These are phyloP conservation scores for Carex pumila DNA, from an alignment of 176 grass and related monocot genomes.

Conservation along the genomic window DNA sequence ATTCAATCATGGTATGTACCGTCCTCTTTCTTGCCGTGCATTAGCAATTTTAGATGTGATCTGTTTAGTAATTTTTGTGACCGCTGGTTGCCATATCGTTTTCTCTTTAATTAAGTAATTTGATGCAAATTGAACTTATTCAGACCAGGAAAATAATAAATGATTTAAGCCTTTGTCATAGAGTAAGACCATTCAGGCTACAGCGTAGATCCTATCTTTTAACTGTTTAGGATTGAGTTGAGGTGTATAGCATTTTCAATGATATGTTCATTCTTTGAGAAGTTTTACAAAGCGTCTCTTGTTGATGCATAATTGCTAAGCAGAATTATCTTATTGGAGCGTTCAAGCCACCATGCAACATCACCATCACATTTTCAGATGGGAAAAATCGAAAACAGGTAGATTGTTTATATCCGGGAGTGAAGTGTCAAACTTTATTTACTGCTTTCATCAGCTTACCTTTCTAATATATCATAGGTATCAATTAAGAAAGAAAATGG, in stretches of 20 bases:
- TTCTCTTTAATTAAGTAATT: neutral
- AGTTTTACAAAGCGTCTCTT: conserved; percentile 2
- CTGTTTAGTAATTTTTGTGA: neutral
- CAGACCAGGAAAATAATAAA: neutral
- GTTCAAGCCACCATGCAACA: conserved; percentile 73
- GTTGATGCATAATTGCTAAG: neutral
- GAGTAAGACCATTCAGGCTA: neutral
- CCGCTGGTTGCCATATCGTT: neutral
- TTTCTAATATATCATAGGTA: conserved; percentile 30
- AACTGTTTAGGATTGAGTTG: neutral
- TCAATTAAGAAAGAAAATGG: conserved; percentile 79
- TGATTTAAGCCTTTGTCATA: neutral
- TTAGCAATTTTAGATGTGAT: neutral
- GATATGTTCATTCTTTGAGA: neutral
- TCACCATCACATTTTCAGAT: conserved; percentile 61
- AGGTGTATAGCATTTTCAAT: neutral
- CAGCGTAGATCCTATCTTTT: neutral
- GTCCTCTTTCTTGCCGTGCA: neutral
- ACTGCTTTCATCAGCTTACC: neutral
- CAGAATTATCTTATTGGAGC: conserved; percentile 88
- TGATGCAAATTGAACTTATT: neutral
- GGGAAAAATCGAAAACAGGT: conserved; percentile 66
- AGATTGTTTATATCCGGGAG: conserved; percentile 2
- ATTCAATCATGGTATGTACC: conserved; percentile 19
- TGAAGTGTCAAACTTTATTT: neutral